A percentile compares a stretch with the other conserved stretches of the same genome.
phyloP scores from a whole-genome alignment of 164 flowering plant genomes.

The Sedum album region DNA sequence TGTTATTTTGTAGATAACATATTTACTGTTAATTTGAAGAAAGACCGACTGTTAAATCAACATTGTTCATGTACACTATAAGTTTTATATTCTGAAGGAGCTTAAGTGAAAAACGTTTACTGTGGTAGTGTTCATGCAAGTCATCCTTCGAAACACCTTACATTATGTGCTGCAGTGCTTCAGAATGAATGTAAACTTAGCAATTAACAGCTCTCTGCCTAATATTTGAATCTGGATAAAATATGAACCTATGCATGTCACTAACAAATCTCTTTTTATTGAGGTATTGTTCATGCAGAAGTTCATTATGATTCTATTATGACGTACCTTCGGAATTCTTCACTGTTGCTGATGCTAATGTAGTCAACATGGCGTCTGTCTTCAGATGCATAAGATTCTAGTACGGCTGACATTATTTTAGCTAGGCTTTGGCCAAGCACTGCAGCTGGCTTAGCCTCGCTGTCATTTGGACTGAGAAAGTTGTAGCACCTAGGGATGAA shows the following conservation, averaged over 20 bases:
- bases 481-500: constrained; percentile 71
- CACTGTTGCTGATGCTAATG: constrained; percentile 60
- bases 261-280: background rate
- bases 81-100: too few species aligned
- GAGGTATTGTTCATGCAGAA: background rate
- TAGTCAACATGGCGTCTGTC: constrained; percentile 65
- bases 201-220: background rate
- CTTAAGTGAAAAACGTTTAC: too few species aligned
- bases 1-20: background rate
- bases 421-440: constrained; percentile 42
- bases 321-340: constrained; percentile 81
- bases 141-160: background rate
- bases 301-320: background rate
- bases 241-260: background rate
- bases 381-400: constrained; percentile 80
- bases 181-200: background rate
- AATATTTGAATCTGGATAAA: too few species aligned
- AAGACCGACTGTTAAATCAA: background rate
- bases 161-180: background rate
- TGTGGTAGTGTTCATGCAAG: too few species aligned
- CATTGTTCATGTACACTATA: background rate
- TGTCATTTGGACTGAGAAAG: constrained; percentile 55
- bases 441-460: constrained; percentile 55
- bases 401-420: constrained; percentile 78
- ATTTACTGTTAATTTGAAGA: background rate